Conservation (phyloP, 148 eudicot species). For the Fallopia convolvulus region DNA sequence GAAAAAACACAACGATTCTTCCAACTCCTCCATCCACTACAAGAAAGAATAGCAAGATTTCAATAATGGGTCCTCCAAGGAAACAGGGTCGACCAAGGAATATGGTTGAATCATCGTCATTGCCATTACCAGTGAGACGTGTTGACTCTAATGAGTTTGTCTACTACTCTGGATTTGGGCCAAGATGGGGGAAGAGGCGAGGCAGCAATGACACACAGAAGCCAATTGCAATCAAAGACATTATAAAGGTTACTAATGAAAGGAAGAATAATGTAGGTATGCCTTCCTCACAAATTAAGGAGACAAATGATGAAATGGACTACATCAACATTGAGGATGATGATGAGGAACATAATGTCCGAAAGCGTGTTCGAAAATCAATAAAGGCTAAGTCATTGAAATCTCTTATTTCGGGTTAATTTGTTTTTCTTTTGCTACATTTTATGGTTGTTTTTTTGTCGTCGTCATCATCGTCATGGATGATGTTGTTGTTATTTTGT, state of each 20-base stretch:
- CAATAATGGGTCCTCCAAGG: slow-evolving; percentile 6
- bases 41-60: not conserved
- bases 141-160: slow-evolving; percentile 37
- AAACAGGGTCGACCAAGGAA: slow-evolving; percentile 28
- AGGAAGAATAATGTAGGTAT: not conserved
- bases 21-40: slow-evolving; percentile 8
- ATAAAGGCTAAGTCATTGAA: not conserved
- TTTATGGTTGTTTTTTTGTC: too few relatives aligned
- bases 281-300: not conserved
- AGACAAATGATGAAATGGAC: not conserved
- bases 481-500: too few relatives aligned
- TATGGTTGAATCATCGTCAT: not conserved
- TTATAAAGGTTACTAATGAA: not conserved
- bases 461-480: too few relatives aligned
- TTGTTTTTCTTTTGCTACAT: too few relatives aligned
- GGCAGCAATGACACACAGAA: not conserved
- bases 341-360: not conserved
- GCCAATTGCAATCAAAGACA: not conserved
- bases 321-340: not conserved
- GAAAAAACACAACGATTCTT: not conserved
- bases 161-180: slow-evolving; percentile 71
- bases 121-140: not conserved
- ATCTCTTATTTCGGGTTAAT: not conserved
- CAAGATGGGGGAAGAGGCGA: slow-evolving; percentile 52
- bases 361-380: not conserved